phyloP scores from a whole-genome alignment of 768 basidiomycete species.

The Rhizopogon vulgaris region DNA sequence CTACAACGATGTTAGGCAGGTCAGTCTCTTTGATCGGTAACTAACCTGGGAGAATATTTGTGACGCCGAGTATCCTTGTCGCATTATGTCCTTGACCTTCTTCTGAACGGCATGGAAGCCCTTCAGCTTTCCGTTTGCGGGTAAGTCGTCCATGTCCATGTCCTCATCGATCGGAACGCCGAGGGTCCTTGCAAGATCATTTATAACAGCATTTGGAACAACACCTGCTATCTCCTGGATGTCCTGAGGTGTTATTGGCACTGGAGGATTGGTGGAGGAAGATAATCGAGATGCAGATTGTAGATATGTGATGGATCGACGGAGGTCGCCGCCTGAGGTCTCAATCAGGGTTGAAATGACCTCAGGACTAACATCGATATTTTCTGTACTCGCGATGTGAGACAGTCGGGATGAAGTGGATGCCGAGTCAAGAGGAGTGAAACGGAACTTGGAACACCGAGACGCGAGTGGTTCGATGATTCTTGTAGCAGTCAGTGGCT shows the following conservation, averaged over 20 bases:
- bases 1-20: slow-evolving; percentile 34
- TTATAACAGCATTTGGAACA: slow-evolving; percentile 71
- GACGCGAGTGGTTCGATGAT: slow-evolving; percentile 98
- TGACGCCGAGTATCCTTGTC: slow-evolving; percentile 89
- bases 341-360: slow-evolving; percentile 71
- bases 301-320: slow-evolving; percentile 95
- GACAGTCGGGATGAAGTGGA: slow-evolving; percentile 72
- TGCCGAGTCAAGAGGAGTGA: slow-evolving; percentile 79
- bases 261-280: slow-evolving; percentile 63
- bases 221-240: slow-evolving; percentile 98
- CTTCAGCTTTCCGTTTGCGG: slow-evolving; percentile 18
- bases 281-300: slow-evolving; percentile 93
- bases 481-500: slow-evolving; percentile 34
- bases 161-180: slow-evolving; percentile 66
- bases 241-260: slow-evolving; percentile 66
- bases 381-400: slow-evolving; percentile 76
- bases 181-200: slow-evolving; percentile 59
- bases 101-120: slow-evolving; percentile 59
- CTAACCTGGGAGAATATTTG: slow-evolving; percentile 85
- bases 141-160: slow-evolving; percentile 38
- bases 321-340: slow-evolving; percentile 86
- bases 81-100: slow-evolving; percentile 70
- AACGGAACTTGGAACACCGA: slow-evolving; percentile 98
- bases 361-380: slow-evolving; percentile 46
- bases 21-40: slow-evolving; percentile 19